These are phyloP conservation scores for Macadamia tetraphylla DNA, from an alignment of 164 flowering plant species.

Conservation along the genomic window DNA sequence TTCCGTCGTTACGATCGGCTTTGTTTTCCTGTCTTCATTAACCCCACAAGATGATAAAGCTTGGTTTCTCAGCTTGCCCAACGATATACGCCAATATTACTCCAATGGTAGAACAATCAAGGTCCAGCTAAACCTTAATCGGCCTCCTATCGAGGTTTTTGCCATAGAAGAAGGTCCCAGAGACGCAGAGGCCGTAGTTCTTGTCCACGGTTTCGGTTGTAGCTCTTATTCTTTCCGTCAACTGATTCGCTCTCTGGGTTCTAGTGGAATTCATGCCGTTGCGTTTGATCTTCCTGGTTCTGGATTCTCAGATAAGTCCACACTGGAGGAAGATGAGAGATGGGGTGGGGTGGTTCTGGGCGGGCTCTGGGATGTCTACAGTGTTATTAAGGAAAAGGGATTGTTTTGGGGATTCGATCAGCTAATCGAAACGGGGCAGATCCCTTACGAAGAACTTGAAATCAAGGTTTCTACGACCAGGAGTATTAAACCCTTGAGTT, in stretches of 20 bases:
- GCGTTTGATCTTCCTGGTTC: slow-evolving; percentile 87
- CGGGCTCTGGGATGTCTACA: slow-evolving; percentile 47
- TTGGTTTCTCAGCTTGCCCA: slow-evolving; percentile 68
- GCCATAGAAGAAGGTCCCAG: slow-evolving; percentile 43
- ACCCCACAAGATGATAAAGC: slow-evolving; percentile 61
- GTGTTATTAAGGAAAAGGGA: slow-evolving; percentile 77
- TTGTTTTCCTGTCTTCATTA: slow-evolving; percentile 34
- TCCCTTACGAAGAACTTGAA: slow-evolving; percentile 56
- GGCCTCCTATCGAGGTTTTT: slow-evolving; percentile 57
- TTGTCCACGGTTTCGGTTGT: slow-evolving; percentile 77
- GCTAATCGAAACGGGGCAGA: slow-evolving; percentile 68
- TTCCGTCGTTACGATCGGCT: slow-evolving; percentile 51
- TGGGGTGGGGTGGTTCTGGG: slow-evolving; percentile 37
- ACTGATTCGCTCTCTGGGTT: slow-evolving; percentile 36
- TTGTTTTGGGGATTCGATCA: slow-evolving; percentile 95
- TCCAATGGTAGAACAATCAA: slow-evolving; percentile 67
- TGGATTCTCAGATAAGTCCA: slow-evolving; percentile 75
- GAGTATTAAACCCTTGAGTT: slow-evolving; percentile 37
- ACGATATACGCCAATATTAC: slow-evolving; percentile 57
- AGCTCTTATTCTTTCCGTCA: slow-evolving; percentile 62
- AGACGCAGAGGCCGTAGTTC: slow-evolving; percentile 42
- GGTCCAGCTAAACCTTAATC: slow-evolving; percentile 45
- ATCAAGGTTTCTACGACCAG: slow-evolving; percentile 25
- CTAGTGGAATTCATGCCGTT: slow-evolving; percentile 48
- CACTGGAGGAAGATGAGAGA: slow-evolving; percentile 29